Evolutionary conservation across 2,329 filamentous ascomycete genomes (phyloP).

Genomic region (Pezicula carpinea): DNA sequence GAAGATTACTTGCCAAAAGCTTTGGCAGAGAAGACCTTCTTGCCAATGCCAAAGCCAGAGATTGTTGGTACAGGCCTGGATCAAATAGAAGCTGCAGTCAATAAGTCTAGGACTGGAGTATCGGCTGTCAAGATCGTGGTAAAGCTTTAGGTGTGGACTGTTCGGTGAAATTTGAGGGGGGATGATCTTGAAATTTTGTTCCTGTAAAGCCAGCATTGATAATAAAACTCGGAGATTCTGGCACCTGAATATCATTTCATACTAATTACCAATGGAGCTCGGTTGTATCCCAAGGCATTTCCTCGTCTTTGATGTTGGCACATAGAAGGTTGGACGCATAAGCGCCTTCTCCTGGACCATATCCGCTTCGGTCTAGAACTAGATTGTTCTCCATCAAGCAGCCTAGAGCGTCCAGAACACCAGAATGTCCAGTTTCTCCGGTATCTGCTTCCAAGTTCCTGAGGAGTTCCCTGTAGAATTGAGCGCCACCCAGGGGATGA

Average conservation of each 20-base stretch:
- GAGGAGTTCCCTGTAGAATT: too few relatives aligned
- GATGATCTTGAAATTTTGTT: not conserved
- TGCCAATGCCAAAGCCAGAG: conserved; percentile 28
- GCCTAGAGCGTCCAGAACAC: not conserved
- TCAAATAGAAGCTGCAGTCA: conserved; percentile 33
- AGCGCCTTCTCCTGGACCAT: conserved; percentile 1
- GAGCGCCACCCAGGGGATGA: too few relatives aligned
- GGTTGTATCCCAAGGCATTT: conserved; percentile 8
- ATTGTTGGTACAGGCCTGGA: conserved; percentile 37
- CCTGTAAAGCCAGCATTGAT: too few relatives aligned
- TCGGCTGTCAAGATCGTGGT: conserved; percentile 30
- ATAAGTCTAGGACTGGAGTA: conserved; percentile 30
- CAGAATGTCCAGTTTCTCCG: not conserved
- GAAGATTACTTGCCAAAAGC: conserved; percentile 29
- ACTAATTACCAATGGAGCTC: conserved; percentile 8
- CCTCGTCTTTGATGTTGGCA: conserved; percentile 7
- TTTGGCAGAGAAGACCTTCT: conserved; percentile 28
- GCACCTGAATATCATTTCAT: too few relatives aligned
- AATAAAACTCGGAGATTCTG: too few relatives aligned
- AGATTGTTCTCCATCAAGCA: conserved; percentile 6
- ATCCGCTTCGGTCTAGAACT: conserved; percentile 2
- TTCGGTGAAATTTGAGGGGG: not conserved
- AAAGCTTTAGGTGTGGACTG: not conserved
- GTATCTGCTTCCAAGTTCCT: not conserved
- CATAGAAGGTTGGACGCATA: conserved; percentile 5